Conservation (phyloP, 805 yeast genomes). For the Zygotorulaspora chibaensis region DNA sequence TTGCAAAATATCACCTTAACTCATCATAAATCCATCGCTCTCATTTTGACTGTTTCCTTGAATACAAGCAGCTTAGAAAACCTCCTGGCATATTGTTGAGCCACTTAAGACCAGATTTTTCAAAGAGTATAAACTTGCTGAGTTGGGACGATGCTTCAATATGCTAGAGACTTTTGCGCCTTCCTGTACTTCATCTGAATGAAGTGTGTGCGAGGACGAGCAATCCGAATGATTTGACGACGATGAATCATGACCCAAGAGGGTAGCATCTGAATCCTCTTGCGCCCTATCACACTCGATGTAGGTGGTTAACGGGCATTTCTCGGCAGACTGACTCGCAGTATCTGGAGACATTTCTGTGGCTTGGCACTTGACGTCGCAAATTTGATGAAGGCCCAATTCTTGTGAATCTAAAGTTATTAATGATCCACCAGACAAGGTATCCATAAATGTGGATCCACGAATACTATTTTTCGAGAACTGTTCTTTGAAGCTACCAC, state of each 20-base stretch:
- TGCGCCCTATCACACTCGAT: not conserved
- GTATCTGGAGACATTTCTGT: slow-evolving; percentile 3
- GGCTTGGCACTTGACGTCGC: slow-evolving; percentile 18
- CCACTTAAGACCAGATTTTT: slow-evolving; percentile 17
- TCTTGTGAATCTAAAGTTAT: slow-evolving; percentile 22
- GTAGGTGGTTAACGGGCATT: not conserved
- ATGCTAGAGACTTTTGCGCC: slow-evolving; percentile 4
- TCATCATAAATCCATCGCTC: not conserved
- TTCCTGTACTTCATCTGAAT: slow-evolving; percentile 8
- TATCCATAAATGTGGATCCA: slow-evolving; percentile 14
- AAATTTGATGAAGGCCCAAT: slow-evolving; percentile 25
- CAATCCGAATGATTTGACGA: slow-evolving; percentile 12
- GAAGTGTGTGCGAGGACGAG: slow-evolving; percentile 11
- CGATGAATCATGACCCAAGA: slow-evolving; percentile 8
- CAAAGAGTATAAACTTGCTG: slow-evolving; percentile 17
- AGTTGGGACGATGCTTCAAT: not conserved
- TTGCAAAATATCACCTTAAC: no score
- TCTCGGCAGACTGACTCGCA: not conserved
- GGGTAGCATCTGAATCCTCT: slow-evolving; percentile 11
- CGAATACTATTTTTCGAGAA: slow-evolving; percentile 5
- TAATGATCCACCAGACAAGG: slow-evolving; percentile 16
- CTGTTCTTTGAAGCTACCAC: slow-evolving; percentile 3
- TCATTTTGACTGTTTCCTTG: not conserved
- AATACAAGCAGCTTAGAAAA: not conserved
- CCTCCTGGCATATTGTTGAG: slow-evolving; percentile 15